phyloP scores from a whole-genome alignment of 495 filamentous ascomycete genomes.

The Geoglossum glabrum region DNA sequence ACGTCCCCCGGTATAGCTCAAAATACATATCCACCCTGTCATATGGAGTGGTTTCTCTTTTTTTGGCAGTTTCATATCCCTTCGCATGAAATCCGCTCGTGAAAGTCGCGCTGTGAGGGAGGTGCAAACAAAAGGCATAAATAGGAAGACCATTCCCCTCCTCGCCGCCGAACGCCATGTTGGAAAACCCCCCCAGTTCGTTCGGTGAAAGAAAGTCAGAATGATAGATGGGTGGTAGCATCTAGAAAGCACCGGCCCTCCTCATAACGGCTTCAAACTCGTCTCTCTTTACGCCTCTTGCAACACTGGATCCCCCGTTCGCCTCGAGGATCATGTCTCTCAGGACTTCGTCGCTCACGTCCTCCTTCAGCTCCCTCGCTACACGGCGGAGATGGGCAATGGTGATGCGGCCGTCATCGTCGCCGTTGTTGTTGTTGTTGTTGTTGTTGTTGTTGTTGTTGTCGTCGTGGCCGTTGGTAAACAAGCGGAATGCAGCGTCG shows the following conservation, averaged over 20 bases:
- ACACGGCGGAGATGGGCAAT: slow-evolving; percentile 56
- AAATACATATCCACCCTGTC: no score
- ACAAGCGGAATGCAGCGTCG: slow-evolving; percentile 59
- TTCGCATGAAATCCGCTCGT: no score
- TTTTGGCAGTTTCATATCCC: no score
- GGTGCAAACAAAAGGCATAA: no score
- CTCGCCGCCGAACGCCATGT: background rate
- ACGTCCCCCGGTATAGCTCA: no score
- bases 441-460: slow-evolving; percentile 47
- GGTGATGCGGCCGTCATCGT: slow-evolving; percentile 39
- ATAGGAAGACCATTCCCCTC: no score
- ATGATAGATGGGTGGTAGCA: no score
- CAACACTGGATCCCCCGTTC: slow-evolving; percentile 56
- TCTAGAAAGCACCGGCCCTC: slow-evolving; percentile 52
- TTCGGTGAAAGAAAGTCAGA: no score
- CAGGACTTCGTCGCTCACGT: slow-evolving; percentile 54
- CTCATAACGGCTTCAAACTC: slow-evolving; percentile 78
- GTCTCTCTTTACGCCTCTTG: slow-evolving; percentile 47
- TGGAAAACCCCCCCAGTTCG: no score
- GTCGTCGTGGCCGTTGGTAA: slow-evolving; percentile 33
- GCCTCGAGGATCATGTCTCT: slow-evolving; percentile 88
- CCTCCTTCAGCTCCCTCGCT: slow-evolving; percentile 40
- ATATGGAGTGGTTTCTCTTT: no score
- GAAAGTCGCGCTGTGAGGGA: no score
- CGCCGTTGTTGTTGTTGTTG: no score